A percentile compares a stretch with the other conserved stretches of the same genome.
phyloP scores from a whole-genome alignment of 2,329 filamentous ascomycete species.

The Penicillium sp. region DNA sequence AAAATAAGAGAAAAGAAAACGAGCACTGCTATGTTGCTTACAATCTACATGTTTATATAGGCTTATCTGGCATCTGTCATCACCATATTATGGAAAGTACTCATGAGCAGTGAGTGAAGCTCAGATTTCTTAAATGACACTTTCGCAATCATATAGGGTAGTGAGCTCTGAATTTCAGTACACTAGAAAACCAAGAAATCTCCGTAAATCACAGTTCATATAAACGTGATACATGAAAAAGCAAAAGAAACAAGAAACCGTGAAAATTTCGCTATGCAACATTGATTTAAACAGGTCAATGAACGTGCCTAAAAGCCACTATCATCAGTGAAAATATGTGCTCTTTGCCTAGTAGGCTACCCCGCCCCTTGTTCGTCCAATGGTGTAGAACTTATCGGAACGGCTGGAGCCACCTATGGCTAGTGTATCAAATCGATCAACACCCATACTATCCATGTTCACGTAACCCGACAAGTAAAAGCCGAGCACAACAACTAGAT shows the following conservation, averaged over 20 bases:
- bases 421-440: slow-evolving; percentile 49
- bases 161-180: too few species aligned
- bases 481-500: slow-evolving; percentile 85
- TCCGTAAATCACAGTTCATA: background rate
- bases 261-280: slow-evolving; percentile 8
- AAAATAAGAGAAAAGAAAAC: background rate
- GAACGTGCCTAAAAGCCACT: background rate
- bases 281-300: background rate
- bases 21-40: background rate
- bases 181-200: too few species aligned
- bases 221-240: background rate
- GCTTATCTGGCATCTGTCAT: slow-evolving; percentile 2
- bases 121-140: background rate
- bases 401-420: slow-evolving; percentile 37
- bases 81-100: background rate
- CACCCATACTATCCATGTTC: slow-evolving; percentile 51
- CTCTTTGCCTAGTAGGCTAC: slow-evolving; percentile 32
- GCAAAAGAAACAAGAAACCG: background rate
- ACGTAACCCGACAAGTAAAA: slow-evolving; percentile 80
- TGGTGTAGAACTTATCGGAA: slow-evolving; percentile 43
- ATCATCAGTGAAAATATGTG: slow-evolving; percentile 1
- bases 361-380: slow-evolving; percentile 41
- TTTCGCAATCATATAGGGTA: too few species aligned
- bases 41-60: background rate
- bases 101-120: background rate